Evolutionary conservation across 2,329 filamentous ascomycete genomes (phyloP), one percentile per base, ranked within the genome.

Genomic region (Exophiala sp.): DNA sequence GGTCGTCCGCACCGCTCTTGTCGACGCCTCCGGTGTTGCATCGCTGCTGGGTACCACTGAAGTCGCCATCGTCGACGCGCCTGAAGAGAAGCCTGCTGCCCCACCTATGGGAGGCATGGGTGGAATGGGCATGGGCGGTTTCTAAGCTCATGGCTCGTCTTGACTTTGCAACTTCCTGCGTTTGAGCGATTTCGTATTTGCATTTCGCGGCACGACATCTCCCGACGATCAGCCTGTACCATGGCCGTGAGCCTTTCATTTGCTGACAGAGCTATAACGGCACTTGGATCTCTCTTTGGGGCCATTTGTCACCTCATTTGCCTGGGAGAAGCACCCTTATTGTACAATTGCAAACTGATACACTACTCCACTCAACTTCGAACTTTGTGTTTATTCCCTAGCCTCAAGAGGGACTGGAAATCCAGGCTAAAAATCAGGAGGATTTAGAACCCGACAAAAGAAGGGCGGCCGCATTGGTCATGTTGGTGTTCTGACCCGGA

Each of bases 41-140:
- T 97, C 91, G 46, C 82, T 98, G 55, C 86, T 98, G 55, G 93
- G 93, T 68, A 98, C 93, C 60, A 98, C 93, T 54, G 93, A 98
- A 76, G 93, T 97, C 50, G 90, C 93, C 60, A 95, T 98, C 58
- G 90, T 96, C 44, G 93, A 98, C 70, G 93, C 91, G 46, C 80
- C 88, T 46, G 91, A 97, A 71, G 90, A 96, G 71, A 96, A 96
- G 85, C 79, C 67, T 40, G 68, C 81, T 63, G 74, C 78, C 54
- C 73, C 76, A 57, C 69, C 73, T 50, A 66, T 63, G 48, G 71
- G 69, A 55, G 74, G 78, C 43, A 79, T 80, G 58, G 85, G 83
- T 77, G 76, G 55, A n/a, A 57, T 57, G 55, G 55, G 55, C 32
- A 57, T 57, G 55, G 55, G 55, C 30, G 55, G 52, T 22, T 57